These are phyloP conservation scores for Phytophthora pistaciae DNA, from an alignment of 352 stramenopile genomes.

Conservation along the genomic window DNA sequence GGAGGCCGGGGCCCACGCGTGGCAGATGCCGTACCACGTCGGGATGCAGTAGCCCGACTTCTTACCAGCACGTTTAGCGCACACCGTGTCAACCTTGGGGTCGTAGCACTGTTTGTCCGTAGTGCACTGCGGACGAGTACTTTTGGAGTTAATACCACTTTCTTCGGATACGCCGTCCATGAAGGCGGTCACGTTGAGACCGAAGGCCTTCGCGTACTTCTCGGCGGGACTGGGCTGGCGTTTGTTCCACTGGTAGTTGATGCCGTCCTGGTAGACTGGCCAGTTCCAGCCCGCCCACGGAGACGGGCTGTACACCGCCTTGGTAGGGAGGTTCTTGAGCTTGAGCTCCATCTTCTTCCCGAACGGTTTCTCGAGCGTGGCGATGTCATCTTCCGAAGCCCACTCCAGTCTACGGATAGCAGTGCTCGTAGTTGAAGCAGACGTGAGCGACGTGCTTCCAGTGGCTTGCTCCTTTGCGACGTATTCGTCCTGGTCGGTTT, in stretches of 20 bases:
- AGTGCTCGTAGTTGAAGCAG: not conserved
- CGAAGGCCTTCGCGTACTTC: slow-evolving; percentile 55
- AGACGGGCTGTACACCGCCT: not conserved
- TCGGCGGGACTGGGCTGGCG: slow-evolving; percentile 34
- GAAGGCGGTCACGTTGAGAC: slow-evolving; percentile 35
- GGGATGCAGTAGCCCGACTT: slow-evolving; percentile 36
- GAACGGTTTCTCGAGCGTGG: slow-evolving; percentile 17
- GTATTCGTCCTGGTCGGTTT: slow-evolving; percentile 6
- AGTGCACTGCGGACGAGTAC: no score
- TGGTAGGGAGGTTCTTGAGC: slow-evolving; percentile 25
- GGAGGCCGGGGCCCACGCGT: slow-evolving; percentile 37
- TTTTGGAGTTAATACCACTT: slow-evolving; percentile 40
- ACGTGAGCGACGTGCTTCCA: not conserved
- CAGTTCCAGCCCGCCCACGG: slow-evolving; percentile 43
- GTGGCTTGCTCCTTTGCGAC: not conserved
- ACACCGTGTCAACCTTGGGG: slow-evolving; percentile 27
- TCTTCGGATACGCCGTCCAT: slow-evolving; percentile 40
- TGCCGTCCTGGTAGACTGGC: slow-evolving; percentile 56
- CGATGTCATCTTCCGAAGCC: slow-evolving; percentile 2
- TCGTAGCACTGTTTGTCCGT: slow-evolving; percentile 21
- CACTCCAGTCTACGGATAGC: slow-evolving; percentile 4
- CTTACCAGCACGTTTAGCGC: slow-evolving; percentile 26
- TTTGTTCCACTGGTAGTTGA: slow-evolving; percentile 55
- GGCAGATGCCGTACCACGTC: slow-evolving; percentile 41
- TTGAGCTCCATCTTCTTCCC: slow-evolving; percentile 14